A percentile compares a stretch with the other conserved stretches of the same genome.
Conservation (phyloP, 208 protist species). For the Leishmania braziliensis region DNA sequence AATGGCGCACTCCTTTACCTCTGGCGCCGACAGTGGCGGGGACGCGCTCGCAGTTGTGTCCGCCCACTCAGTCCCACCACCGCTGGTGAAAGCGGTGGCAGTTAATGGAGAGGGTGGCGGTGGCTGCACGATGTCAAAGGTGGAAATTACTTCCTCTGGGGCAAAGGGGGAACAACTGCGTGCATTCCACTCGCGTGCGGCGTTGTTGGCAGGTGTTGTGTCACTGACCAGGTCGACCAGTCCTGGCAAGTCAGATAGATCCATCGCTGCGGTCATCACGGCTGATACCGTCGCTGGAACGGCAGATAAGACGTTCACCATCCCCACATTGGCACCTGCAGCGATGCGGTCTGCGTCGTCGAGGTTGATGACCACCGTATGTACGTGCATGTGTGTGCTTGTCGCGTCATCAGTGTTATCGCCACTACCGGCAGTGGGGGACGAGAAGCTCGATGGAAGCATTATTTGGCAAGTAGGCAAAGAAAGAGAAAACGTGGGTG, state of each 20-base stretch:
- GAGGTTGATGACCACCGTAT: constrained; percentile 3
- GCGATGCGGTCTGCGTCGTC: not conserved
- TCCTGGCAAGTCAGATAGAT: not conserved
- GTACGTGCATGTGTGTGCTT: not conserved
- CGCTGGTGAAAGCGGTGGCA: not conserved
- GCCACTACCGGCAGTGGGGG: not conserved
- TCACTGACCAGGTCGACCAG: constrained; percentile 4
- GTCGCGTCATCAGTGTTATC: not conserved
- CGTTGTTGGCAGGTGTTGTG: constrained; percentile 1
- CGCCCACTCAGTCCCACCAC: not conserved
- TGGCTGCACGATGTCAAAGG: constrained; percentile 8
- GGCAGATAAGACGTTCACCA: not conserved
- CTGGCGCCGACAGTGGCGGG: not conserved
- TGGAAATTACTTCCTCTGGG: constrained; percentile 13
- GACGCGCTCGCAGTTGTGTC: not conserved
- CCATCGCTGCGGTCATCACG: not conserved
- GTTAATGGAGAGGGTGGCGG: not conserved
- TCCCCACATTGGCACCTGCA: not conserved
- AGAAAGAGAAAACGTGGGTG: not conserved
- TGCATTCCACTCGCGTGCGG: constrained; percentile 13
- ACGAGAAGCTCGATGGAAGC: not conserved
- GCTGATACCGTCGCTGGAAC: constrained; percentile 7
- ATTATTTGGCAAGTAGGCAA: not conserved
- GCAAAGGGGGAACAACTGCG: constrained; percentile 10
- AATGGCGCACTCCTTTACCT: constrained; percentile 17